These are phyloP conservation scores for Monosporascus cannonballus DNA, from an alignment of 2,329 filamentous ascomycete genomes.

Conservation along the genomic window DNA sequence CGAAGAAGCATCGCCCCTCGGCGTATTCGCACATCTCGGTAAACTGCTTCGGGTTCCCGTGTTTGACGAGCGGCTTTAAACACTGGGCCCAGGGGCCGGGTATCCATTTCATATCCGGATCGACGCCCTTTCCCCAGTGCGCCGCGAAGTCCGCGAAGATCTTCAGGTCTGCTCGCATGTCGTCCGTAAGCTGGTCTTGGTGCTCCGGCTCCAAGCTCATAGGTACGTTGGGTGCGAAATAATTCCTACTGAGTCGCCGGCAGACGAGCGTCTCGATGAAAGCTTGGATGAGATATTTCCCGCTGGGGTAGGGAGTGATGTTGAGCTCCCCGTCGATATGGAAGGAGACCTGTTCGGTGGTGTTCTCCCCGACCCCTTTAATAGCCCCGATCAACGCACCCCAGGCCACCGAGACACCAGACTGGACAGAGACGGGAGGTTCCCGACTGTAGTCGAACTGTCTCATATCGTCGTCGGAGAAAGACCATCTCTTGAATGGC, in stretches of 20 bases:
- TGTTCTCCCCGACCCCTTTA: neutral
- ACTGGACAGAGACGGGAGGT: neutral
- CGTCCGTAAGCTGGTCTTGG: neutral
- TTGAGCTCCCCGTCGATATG: neutral
- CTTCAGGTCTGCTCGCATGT: neutral
- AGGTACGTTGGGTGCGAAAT: neutral
- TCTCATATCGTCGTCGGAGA: neutral
- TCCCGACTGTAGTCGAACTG: conserved; percentile 1
- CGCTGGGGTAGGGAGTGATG: neutral
- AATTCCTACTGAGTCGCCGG: neutral
- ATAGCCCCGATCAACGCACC: neutral
- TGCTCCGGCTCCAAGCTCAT: neutral
- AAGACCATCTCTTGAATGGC: conserved; percentile 3
- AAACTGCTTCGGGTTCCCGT: conserved; percentile 1
- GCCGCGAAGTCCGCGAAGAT: conserved; percentile 1
- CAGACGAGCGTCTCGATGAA: conserved; percentile 3
- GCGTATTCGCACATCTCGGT: conserved; percentile 3
- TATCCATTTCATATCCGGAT: conserved; percentile 1
- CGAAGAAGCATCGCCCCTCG: conserved; percentile 2
- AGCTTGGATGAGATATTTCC: neutral
- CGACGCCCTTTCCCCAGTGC: neutral
- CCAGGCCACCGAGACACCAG: conserved; percentile 1
- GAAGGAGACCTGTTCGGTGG: neutral
- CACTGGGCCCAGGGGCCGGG: neutral
- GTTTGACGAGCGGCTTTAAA: neutral